Conservation (phyloP, 306 rosid genomes). For the Psophocarpus tetragonolobus region DNA sequence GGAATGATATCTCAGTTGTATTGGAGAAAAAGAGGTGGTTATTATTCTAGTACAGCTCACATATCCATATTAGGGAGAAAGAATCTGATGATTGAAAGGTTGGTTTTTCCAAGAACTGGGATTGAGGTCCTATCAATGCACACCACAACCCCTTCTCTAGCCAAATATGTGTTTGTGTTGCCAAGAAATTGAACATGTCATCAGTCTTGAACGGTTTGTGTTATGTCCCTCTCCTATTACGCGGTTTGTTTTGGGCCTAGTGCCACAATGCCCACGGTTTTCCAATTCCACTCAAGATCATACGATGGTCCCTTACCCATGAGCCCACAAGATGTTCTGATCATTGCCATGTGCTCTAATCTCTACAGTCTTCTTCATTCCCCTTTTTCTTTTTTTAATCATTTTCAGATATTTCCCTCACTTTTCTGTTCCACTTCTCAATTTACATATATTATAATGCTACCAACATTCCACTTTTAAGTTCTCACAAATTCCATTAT, state of each 20-base stretch:
- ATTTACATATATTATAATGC: no score
- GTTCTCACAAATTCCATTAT: no score
- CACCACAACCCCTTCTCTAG: conserved; percentile 8
- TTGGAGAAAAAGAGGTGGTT: neutral
- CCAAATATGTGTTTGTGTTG: conserved; percentile 32
- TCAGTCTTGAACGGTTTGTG: conserved; percentile 30
- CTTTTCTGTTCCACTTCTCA: no score
- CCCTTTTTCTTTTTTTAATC: neutral
- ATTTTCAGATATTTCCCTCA: neutral
- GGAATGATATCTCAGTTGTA: neutral
- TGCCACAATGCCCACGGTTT: conserved; percentile 28
- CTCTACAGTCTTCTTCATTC: neutral
- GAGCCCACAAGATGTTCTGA: conserved; percentile 43
- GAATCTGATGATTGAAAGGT: conserved; percentile 24
- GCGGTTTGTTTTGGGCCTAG: conserved; percentile 44
- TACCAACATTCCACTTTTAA: no score
- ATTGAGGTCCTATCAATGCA: conserved; percentile 15
- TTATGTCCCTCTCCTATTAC: conserved; percentile 40
- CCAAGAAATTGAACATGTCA: conserved; percentile 34
- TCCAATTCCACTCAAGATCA: neutral
- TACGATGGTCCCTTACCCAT: conserved; percentile 40
- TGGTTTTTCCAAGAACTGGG: conserved; percentile 15
- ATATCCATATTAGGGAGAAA: neutral
- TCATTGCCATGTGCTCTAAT: conserved; percentile 35
- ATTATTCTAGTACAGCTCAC: conserved; percentile 20